These are phyloP conservation scores for Colletotrichum endophyticum DNA, from an alignment of 2,329 filamentous ascomycete species.

Conservation along the genomic window DNA sequence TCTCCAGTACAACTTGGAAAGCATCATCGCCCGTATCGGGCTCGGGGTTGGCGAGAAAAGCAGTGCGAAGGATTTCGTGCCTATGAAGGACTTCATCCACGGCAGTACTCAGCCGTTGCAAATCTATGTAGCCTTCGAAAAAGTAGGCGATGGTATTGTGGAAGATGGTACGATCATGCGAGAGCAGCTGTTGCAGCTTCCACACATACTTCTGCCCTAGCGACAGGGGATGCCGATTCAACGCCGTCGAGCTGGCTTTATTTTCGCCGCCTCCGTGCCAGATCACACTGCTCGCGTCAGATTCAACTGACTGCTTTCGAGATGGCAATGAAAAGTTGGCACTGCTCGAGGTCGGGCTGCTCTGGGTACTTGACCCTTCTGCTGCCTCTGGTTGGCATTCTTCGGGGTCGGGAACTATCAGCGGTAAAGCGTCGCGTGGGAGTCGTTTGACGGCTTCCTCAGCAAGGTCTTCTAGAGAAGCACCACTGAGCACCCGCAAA, in stretches of 20 bases:
- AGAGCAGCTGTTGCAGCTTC: not conserved
- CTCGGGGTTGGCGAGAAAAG: not conserved
- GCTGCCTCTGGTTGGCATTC: not conserved
- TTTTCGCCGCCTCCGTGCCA: not conserved
- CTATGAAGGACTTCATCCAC: constrained; percentile 21
- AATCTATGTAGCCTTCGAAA: constrained; percentile 33
- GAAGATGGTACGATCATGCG: constrained; percentile 38
- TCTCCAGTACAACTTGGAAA: not conserved
- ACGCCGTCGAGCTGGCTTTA: not conserved
- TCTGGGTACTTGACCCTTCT: not conserved
- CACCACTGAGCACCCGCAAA: constrained; percentile 47
- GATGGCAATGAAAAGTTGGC: not conserved
- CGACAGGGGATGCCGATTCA: not conserved
- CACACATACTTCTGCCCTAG: not conserved
- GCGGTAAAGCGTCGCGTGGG: not conserved
- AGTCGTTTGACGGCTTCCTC: not conserved
- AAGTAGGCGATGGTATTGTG: constrained; percentile 22
- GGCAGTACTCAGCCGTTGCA: constrained; percentile 36
- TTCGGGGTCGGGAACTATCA: not conserved
- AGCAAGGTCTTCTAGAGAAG: constrained; percentile 20
- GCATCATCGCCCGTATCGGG: not conserved
- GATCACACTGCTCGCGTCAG: not conserved
- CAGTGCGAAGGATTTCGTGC: not conserved
- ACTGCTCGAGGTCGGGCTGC: not conserved
- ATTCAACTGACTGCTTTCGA: not conserved